phyloP scores from a whole-genome alignment of 768 basidiomycete genomes.

The Tricholoma furcatifolium region DNA sequence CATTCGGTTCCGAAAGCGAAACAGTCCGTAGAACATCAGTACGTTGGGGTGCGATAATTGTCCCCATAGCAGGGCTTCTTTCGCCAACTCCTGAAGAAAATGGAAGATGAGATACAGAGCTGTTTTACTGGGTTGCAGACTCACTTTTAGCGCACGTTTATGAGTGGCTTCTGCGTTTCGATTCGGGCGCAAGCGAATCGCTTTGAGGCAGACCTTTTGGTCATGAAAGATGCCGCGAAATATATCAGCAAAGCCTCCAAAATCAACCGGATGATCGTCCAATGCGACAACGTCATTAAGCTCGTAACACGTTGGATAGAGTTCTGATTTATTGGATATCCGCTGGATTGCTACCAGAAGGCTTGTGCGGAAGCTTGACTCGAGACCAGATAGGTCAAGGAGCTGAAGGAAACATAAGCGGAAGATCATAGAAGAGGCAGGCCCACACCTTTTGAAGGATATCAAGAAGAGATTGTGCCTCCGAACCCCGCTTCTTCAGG shows the following conservation, averaged over 20 bases:
- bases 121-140: not conserved
- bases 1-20: constrained; percentile 5
- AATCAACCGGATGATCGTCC: not conserved
- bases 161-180: not conserved
- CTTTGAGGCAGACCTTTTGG: not conserved
- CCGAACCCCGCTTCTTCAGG: not conserved
- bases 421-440: not conserved
- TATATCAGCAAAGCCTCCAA: constrained; percentile 1
- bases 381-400: not conserved
- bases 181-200: not conserved
- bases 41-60: constrained; percentile 10
- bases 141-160: not conserved
- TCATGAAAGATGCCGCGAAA: not conserved
- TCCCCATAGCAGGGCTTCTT: not conserved
- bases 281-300: not conserved
- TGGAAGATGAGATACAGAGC: no score
- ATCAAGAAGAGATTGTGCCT: not conserved
- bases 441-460: not conserved
- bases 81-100: no score
- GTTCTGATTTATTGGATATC: not conserved
- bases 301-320: constrained; percentile 1
- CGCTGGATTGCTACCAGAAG: not conserved
- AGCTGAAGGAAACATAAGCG: not conserved
- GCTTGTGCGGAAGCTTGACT: not conserved
- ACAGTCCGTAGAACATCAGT: constrained; percentile 16